phyloP scores from a whole-genome alignment of 768 basidiomycete species.

The Lactarius trivialis region DNA sequence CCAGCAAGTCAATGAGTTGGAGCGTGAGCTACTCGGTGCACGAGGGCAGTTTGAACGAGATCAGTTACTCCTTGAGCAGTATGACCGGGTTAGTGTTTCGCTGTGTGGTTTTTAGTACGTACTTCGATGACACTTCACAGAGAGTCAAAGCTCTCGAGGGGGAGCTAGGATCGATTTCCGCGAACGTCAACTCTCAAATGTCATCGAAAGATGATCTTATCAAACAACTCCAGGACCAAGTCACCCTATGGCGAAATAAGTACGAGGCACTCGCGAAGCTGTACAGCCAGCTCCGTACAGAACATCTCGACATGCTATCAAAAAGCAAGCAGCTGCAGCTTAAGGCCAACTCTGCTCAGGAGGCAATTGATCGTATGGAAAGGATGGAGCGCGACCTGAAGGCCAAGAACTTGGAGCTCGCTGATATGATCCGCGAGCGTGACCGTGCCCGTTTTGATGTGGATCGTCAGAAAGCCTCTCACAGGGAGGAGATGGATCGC shows the following conservation, averaged over 20 bases:
- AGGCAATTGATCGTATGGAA: slow-evolving; percentile 97
- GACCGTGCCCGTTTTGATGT: slow-evolving; percentile 94
- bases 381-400: slow-evolving; percentile 98
- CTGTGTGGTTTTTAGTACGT: slow-evolving; percentile 1
- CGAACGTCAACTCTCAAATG: slow-evolving; percentile 81
- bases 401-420: slow-evolving; percentile 95
- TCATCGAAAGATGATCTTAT: slow-evolving; percentile 92
- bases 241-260: slow-evolving; percentile 94
- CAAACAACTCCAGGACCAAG: slow-evolving; percentile 93
- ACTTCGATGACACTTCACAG: slow-evolving; percentile 34
- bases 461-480: slow-evolving; percentile 86
- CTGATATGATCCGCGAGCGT: slow-evolving; percentile 97
- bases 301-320: slow-evolving; percentile 93
- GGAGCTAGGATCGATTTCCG: slow-evolving; percentile 67
- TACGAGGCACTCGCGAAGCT: slow-evolving; percentile 98
- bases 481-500: slow-evolving; percentile 93
- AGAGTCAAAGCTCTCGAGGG: slow-evolving; percentile 94
- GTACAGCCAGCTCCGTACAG: slow-evolving; percentile 95
- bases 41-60: slow-evolving; percentile 97
- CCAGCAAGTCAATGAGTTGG: slow-evolving; percentile 73
- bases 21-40: slow-evolving; percentile 87
- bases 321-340: slow-evolving; percentile 97
- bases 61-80: slow-evolving; percentile 95
- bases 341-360: slow-evolving; percentile 97
- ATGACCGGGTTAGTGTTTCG: slow-evolving; percentile 71